Evolutionary conservation across 202 grass and related monocot species (phyloP).

Genomic region (Zoysia matrella): DNA sequence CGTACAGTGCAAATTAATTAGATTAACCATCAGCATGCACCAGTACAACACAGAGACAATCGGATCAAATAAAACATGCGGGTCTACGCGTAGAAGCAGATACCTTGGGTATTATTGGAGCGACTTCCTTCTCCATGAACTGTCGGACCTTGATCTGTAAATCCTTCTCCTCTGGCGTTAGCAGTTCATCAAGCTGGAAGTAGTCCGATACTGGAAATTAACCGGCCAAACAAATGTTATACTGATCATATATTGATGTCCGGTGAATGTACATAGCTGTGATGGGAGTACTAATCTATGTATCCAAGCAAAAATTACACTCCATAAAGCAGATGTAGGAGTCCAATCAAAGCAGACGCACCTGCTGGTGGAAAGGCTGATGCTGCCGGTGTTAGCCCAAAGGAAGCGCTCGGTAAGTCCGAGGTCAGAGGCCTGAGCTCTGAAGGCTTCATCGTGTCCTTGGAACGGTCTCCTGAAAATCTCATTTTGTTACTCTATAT

Average conservation of each 20-base stretch:
- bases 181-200: constrained; percentile 69
- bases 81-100: neutral
- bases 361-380: constrained; percentile 50
- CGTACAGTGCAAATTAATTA: no score
- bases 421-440: constrained; percentile 19
- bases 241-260: neutral
- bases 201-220: constrained; percentile 57
- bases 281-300: no score
- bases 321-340: no score
- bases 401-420: constrained; percentile 40
- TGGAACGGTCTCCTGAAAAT: neutral
- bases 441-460: constrained; percentile 8
- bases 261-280: no score
- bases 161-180: constrained; percentile 49
- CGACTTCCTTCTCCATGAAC: constrained; percentile 73
- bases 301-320: no score
- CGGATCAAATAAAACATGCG: no score
- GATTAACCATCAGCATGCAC: no score
- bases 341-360: neutral
- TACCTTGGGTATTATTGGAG: constrained; percentile 50
- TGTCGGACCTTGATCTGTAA: constrained; percentile 50
- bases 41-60: no score
- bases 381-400: constrained; percentile 47
- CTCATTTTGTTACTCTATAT: no score
- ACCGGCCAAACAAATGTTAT: no score